phyloP scores from a whole-genome alignment of 805 yeast genomes.

The Monosporozyma servazzii region DNA sequence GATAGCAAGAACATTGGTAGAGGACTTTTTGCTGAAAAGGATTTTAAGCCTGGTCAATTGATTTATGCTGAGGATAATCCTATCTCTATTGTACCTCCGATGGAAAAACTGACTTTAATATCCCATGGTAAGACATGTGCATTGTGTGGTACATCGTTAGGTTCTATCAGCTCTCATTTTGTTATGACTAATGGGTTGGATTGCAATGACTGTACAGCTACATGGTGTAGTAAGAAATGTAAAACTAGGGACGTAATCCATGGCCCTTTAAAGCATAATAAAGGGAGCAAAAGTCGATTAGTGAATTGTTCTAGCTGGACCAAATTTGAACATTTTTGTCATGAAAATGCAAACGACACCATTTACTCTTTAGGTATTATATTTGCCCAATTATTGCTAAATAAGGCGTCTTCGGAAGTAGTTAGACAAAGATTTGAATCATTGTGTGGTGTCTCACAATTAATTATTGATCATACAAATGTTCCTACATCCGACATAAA shows the following conservation, averaged over 20 bases:
- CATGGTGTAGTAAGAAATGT: conserved; percentile 66
- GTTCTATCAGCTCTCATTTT: conserved; percentile 21
- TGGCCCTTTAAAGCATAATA: conserved; percentile 46
- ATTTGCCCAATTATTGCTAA: conserved; percentile 34
- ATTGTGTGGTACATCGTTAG: conserved; percentile 53
- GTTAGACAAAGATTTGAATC: conserved; percentile 42
- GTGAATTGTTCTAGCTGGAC: conserved; percentile 43
- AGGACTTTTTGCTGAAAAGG: conserved; percentile 39
- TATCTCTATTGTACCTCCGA: conserved; percentile 53
- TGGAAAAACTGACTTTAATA: conserved; percentile 54
- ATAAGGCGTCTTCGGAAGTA: conserved; percentile 34
- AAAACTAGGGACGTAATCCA: conserved; percentile 48
- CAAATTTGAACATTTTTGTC: conserved; percentile 50
- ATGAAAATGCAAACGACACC: conserved; percentile 58
- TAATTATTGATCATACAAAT: conserved; percentile 48
- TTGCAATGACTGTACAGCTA: conserved; percentile 53
- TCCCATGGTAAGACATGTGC: conserved; percentile 60
- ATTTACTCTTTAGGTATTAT: conserved; percentile 56
- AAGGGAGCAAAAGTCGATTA: conserved; percentile 22
- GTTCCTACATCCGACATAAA: conserved; percentile 40
- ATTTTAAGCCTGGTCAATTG: conserved; percentile 40
- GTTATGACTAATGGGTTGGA: conserved; percentile 42
- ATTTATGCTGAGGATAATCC: conserved; percentile 56
- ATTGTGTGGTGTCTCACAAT: conserved; percentile 65
- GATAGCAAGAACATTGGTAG: conserved; percentile 10